A percentile compares a stretch with the other conserved stretches of the same genome.
phyloP scores from a whole-genome alignment of 164 flowering plant genomes.

The Tetracentron sinense region DNA sequence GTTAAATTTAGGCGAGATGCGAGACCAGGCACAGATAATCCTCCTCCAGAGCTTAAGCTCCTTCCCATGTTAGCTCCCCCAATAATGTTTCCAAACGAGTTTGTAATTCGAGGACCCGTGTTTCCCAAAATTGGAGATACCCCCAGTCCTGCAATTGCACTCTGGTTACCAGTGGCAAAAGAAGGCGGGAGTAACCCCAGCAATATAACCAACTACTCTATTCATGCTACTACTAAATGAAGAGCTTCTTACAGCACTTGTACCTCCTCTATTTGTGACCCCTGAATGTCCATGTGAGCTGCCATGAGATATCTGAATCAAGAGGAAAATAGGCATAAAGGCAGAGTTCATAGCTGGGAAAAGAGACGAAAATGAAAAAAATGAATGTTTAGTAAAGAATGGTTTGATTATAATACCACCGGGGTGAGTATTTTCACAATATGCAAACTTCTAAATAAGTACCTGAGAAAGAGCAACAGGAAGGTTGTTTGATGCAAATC shows the following conservation, averaged over 20 bases:
- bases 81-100: conserved; percentile 73
- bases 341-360: background rate
- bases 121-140: conserved; percentile 78
- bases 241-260: conserved; percentile 56
- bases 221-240: conserved; percentile 58
- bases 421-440: too few relatives aligned
- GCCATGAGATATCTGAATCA: conserved; percentile 71
- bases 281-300: conserved; percentile 78
- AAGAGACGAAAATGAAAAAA: too few relatives aligned
- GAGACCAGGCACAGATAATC: conserved; percentile 68
- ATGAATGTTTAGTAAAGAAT: too few relatives aligned
- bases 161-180: conserved; percentile 47
- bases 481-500: conserved; percentile 74
- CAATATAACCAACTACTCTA: too few relatives aligned
- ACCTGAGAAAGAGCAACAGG: conserved; percentile 90
- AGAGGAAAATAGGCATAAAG: background rate
- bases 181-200: conserved; percentile 59
- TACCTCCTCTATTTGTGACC: conserved; percentile 77
- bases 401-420: background rate
- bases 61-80: conserved; percentile 74
- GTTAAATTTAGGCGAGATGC: conserved; percentile 69
- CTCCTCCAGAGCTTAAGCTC: conserved; percentile 56
- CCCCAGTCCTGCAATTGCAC: conserved; percentile 69
- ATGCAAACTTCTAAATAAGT: background rate
- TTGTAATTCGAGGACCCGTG: conserved; percentile 67